Evolutionary conservation across 768 basidiomycete genomes (phyloP).

Genomic region (Fibroporia radiculosa): DNA sequence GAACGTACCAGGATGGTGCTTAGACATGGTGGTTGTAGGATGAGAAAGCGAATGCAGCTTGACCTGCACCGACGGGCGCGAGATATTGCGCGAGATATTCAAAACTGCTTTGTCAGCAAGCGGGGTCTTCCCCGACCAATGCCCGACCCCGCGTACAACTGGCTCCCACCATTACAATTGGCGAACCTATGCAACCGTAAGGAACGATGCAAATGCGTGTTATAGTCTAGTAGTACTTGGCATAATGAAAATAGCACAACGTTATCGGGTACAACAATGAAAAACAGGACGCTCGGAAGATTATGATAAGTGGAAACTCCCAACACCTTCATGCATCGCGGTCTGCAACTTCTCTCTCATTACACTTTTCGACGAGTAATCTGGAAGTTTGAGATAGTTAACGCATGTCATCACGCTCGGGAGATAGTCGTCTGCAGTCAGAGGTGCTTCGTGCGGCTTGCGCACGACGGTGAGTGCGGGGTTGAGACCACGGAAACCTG

Average conservation of each 20-base stretch:
- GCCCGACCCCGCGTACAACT: no score
- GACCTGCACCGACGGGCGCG: background rate
- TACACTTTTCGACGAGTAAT: conserved; percentile 82
- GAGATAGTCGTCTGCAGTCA: conserved; percentile 88
- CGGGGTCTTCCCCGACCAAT: no score
- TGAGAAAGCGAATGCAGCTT: background rate
- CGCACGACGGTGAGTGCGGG: conserved; percentile 94
- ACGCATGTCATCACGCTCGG: conserved; percentile 99
- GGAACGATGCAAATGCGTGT: no score
- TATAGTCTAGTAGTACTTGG: conserved; percentile 5
- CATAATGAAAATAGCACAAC: conserved; percentile 14
- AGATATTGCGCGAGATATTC: background rate
- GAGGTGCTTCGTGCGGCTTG: conserved; percentile 89
- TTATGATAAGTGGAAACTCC: conserved; percentile 96
- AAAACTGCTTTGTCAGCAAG: conserved; percentile 1
- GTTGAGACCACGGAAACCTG: conserved; percentile 91
- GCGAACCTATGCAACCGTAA: no score
- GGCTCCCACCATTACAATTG: no score
- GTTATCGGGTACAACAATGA: conserved; percentile 10
- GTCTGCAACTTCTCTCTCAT: conserved; percentile 77
- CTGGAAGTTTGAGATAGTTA: conserved; percentile 92
- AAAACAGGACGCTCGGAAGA: conserved; percentile 2
- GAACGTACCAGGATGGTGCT: conserved; percentile 27
- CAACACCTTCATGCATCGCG: conserved; percentile 91
- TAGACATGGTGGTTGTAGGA: conserved; percentile 27